Percentiles rank a stretch among this genome's conserved stretches.
Conservation (phyloP, 352 stramenopile species). For the Globisporangium echinulatum region DNA sequence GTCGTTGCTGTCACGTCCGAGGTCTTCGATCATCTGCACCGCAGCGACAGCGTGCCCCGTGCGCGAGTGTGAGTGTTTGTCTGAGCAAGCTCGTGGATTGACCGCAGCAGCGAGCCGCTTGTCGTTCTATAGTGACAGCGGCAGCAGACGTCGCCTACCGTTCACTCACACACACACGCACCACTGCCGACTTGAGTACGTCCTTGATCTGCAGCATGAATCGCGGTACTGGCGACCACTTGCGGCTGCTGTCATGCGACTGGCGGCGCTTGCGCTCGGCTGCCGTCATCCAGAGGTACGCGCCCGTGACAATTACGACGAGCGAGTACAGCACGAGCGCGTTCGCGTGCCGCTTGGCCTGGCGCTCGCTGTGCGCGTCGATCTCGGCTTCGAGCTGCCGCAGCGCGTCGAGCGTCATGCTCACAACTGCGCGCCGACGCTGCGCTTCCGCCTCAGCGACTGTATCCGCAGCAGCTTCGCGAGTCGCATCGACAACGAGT, state of each 20-base stretch:
- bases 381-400: constrained; percentile 6
- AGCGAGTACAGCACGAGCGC: constrained; percentile 30
- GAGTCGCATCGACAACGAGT: constrained; percentile 3
- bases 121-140: background rate
- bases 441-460: background rate
- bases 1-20: constrained; percentile 6
- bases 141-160: background rate
- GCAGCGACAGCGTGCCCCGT: background rate
- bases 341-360: constrained; percentile 6
- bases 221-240: constrained; percentile 33
- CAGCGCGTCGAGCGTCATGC: constrained; percentile 1
- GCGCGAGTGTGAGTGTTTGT: background rate
- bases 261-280: constrained; percentile 10
- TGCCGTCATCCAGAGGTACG: constrained; percentile 26
- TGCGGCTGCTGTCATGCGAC: constrained; percentile 8
- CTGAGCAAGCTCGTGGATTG: background rate
- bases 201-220: constrained; percentile 22
- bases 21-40: constrained; percentile 32
- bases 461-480: background rate
- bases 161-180: constrained; percentile 8
- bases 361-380: constrained; percentile 5
- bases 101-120: background rate
- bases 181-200: constrained; percentile 30
- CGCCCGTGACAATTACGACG: constrained; percentile 18
- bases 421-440: background rate